Evolutionary conservation across 805 yeast species (phyloP), one percentile per base, ranked within the genome.

Genomic region (Candida gorgasii): DNA sequence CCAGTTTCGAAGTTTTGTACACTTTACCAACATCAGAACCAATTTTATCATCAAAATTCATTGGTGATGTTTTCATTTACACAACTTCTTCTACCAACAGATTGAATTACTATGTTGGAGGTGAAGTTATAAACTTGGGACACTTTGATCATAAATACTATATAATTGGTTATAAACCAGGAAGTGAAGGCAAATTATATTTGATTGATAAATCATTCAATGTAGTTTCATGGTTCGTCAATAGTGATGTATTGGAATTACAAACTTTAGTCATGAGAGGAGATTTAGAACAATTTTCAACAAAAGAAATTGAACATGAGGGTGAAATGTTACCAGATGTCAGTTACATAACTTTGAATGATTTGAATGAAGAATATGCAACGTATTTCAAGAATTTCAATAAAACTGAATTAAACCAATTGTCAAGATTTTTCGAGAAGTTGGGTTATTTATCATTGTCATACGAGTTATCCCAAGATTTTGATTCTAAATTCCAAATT

Each of bases 251-350:
- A 3, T 76, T 93, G 51, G 98, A 92, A 70, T 90, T 89, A 69
- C 98, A 93, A 73, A 93, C 99, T 1, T 80, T 90, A 44, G 96
- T 92, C 3, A 75, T 92, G 65, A 84, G 99, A 61, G 97, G 97
- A 39, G 98, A 95, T 59, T 68, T 90, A 53, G 96, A 89, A 50
- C 85, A 81, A 51, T 68, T 63, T 48, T 69, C 72, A 13, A 51
- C 61, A 8, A 50, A 54, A 32, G 52, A 50, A 6, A 39, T 58
- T 13, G 23, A 44, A 12, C 73, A 69, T 41, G 72, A 64, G 40
- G 69, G 62, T 4, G 72, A 65, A 42, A 54, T 55, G 18, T 46
- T 62, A n/a, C 68, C 73, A 11, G 73, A 70, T 45, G 57, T 69
- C 36, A 47, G 67, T 5, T 50, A 57, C 13, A 53, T 69, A 19